Conservation (phyloP, 2,329 filamentous ascomycete genomes). For the Trichophyton mentagrophytes region DNA sequence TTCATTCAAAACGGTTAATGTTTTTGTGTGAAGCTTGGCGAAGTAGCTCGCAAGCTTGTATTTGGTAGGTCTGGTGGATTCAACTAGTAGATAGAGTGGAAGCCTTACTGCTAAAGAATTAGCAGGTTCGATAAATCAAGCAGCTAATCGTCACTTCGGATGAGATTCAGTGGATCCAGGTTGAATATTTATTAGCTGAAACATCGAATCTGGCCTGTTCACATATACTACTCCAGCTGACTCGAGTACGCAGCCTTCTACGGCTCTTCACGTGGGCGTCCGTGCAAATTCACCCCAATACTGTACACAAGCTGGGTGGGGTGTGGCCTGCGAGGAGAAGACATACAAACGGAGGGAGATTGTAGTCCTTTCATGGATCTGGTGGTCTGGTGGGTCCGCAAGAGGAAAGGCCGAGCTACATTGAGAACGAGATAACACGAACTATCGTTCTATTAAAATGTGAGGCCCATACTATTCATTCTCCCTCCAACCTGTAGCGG, state of each 20-base stretch:
- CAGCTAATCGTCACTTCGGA: too few relatives aligned
- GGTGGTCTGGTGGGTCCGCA: not conserved
- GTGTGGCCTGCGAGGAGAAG: not conserved
- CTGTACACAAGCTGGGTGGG: not conserved
- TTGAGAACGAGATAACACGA: not conserved
- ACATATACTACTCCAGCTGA: too few relatives aligned
- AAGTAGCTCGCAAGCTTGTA: not conserved
- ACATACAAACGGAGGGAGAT: not conserved
- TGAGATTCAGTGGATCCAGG: too few relatives aligned
- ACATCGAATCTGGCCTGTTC: too few relatives aligned
- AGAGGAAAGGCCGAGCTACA: not conserved
- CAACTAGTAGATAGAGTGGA: not conserved
- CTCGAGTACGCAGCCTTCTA: not conserved
- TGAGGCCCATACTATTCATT: slow-evolving; percentile 2
- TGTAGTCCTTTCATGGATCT: not conserved
- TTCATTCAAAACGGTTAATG: not conserved
- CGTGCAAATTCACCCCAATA: not conserved
- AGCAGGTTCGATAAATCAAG: too few relatives aligned
- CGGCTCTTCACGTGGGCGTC: too few relatives aligned
- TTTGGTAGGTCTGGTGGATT: not conserved
- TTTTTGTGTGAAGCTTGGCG: not conserved
- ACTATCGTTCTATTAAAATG: not conserved
- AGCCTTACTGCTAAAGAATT: not conserved
- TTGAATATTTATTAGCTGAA: too few relatives aligned
- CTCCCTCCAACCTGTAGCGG: not conserved